These are phyloP conservation scores for Botryobasidium botryosum DNA, from an alignment of 768 basidiomycete genomes.

Conservation along the genomic window DNA sequence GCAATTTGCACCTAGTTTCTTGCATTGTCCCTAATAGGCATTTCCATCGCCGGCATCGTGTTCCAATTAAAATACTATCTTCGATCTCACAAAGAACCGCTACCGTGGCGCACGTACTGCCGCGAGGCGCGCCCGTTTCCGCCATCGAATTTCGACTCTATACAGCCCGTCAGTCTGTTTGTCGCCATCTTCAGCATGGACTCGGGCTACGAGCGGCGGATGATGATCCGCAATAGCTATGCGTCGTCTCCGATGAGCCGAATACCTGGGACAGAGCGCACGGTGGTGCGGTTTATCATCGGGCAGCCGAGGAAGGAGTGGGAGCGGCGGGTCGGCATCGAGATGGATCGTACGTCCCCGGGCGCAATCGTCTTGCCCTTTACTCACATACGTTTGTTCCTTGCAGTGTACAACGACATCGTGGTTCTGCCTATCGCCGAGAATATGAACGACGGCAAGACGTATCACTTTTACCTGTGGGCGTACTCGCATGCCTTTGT, in stretches of 20 bases:
- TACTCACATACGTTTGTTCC: neutral
- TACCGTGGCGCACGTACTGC: too few relatives aligned
- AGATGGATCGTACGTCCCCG: constrained; percentile 71
- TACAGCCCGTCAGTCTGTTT: constrained; percentile 74
- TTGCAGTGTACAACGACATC: constrained; percentile 67
- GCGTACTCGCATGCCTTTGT: constrained; percentile 83
- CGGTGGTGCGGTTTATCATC: constrained; percentile 76
- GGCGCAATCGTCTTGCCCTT: neutral
- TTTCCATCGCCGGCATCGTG: too few relatives aligned
- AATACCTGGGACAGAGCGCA: constrained; percentile 70
- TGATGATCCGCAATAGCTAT: constrained; percentile 79
- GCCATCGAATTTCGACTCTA: too few relatives aligned
- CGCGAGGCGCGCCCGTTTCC: too few relatives aligned
- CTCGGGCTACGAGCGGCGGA: constrained; percentile 65
- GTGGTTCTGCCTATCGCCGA: constrained; percentile 68
- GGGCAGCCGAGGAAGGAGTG: constrained; percentile 68
- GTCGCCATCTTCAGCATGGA: constrained; percentile 86
- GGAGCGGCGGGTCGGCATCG: constrained; percentile 63
- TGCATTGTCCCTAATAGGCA: too few relatives aligned
- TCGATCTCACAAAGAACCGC: too few relatives aligned
- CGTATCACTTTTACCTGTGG: constrained; percentile 85
- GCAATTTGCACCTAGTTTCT: too few relatives aligned
- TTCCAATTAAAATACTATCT: too few relatives aligned
- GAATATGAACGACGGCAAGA: constrained; percentile 96
- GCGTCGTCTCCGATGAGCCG: constrained; percentile 60